phyloP scores from a whole-genome alignment of 495 filamentous ascomycete genomes.

The Aspergillus olivimuriae region DNA sequence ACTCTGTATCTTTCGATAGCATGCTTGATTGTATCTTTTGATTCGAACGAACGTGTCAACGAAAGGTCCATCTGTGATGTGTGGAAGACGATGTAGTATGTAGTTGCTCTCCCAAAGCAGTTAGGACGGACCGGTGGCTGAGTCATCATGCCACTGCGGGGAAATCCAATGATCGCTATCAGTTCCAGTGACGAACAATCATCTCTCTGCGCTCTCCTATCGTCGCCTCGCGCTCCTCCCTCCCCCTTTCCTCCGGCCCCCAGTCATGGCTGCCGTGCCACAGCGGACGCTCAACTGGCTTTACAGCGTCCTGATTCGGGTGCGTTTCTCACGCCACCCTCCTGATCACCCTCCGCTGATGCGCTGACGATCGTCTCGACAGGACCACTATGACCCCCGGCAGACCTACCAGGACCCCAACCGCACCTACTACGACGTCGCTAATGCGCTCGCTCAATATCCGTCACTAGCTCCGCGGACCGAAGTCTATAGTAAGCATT shows the following conservation, averaged over 20 bases:
- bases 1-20: too few species aligned
- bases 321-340: slow-evolving; percentile 23
- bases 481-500: slow-evolving; percentile 82
- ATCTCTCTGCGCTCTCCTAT: too few species aligned
- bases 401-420: slow-evolving; percentile 89
- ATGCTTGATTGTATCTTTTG: too few species aligned
- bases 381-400: slow-evolving; percentile 90
- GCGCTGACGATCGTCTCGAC: slow-evolving; percentile 9
- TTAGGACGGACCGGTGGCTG: neutral
- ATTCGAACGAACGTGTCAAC: too few species aligned
- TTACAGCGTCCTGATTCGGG: slow-evolving; percentile 80
- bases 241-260: slow-evolving; percentile 6
- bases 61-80: too few species aligned
- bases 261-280: slow-evolving; percentile 66
- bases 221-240: slow-evolving; percentile 9
- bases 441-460: slow-evolving; percentile 71
- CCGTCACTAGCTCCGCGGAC: slow-evolving; percentile 84
- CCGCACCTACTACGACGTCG: slow-evolving; percentile 87
- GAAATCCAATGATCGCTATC: too few species aligned
- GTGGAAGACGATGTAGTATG: too few species aligned
- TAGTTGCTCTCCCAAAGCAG: too few species aligned
- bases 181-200: too few species aligned
- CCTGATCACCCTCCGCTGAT: neutral
- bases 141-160: neutral
- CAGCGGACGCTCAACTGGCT: slow-evolving; percentile 93